phyloP scores from a whole-genome alignment of 176 grass and related monocot species.

The Hordeum marinum region DNA sequence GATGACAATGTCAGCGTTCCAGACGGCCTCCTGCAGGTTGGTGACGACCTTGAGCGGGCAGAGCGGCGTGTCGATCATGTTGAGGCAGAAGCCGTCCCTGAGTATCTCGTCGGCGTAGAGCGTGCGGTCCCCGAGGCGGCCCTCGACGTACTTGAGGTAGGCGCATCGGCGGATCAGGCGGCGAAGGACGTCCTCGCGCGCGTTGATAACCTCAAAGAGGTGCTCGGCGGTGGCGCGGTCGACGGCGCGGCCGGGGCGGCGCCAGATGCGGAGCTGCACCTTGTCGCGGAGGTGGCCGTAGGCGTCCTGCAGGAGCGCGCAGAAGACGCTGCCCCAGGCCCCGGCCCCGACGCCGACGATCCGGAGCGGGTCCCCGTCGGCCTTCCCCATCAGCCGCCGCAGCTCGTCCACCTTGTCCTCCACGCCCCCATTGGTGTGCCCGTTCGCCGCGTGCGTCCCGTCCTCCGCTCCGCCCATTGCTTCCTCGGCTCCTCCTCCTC shows the following conservation, averaged over 20 bases:
- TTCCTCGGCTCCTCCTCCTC: background rate
- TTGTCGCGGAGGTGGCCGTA: conserved; percentile 92
- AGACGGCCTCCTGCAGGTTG: conserved; percentile 95
- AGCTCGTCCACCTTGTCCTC: conserved; percentile 90
- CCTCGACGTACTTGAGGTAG: conserved; percentile 97
- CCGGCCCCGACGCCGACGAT: conserved; percentile 87
- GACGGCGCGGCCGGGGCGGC: conserved; percentile 66
- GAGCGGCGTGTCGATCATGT: conserved; percentile 95
- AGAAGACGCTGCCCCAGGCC: conserved; percentile 94
- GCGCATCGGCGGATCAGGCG: conserved; percentile 72
- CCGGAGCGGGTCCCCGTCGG: conserved; percentile 69
- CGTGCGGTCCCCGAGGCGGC: conserved; percentile 72
- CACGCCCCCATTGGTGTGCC: conserved; percentile 50
- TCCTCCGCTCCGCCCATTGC: conserved; percentile 43
- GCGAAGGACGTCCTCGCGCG: conserved; percentile 85
- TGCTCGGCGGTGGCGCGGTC: conserved; percentile 80
- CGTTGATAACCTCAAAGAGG: conserved; percentile 94
- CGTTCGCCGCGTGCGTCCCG: conserved; percentile 23
- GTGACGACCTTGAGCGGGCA: conserved; percentile 98
- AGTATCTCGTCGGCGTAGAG: conserved; percentile 96
- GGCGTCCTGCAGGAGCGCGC: conserved; percentile 87
- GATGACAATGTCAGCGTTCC: conserved; percentile 94
- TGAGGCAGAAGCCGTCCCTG: conserved; percentile 89
- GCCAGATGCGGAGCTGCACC: conserved; percentile 91
- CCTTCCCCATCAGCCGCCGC: conserved; percentile 72